Evolutionary conservation across 192 early-diverging fungal genomes (phyloP).

Genomic region (Umbelopsis sp.): DNA sequence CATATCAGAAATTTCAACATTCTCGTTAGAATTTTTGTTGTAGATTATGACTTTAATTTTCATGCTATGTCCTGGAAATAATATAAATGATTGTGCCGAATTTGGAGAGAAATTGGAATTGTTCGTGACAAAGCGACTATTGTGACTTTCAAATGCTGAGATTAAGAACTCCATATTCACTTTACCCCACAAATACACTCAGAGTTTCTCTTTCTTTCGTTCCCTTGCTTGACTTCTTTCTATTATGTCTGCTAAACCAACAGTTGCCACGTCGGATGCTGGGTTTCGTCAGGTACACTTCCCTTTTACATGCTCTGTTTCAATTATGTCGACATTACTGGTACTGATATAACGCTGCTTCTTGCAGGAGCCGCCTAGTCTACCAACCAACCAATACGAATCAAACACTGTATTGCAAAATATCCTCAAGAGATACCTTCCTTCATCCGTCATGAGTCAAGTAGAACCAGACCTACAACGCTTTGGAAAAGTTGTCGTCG

Average conservation of each 20-base stretch:
- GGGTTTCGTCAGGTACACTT: slow-evolving; percentile 33
- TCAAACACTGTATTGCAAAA: slow-evolving; percentile 52
- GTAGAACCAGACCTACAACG: slow-evolving; percentile 49
- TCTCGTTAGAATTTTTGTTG: no score
- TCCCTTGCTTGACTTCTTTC: not conserved
- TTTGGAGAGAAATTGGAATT: not conserved
- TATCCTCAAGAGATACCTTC: slow-evolving; percentile 54
- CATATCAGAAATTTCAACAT: no score
- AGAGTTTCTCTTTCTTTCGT: not conserved
- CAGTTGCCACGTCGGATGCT: slow-evolving; percentile 30
- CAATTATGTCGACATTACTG: not conserved
- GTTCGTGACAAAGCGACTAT: not conserved
- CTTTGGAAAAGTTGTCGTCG: slow-evolving; percentile 42
- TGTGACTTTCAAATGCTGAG: not conserved
- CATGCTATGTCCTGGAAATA: no score
- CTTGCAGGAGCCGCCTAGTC: slow-evolving; percentile 30
- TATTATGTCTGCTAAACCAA: slow-evolving; percentile 1
- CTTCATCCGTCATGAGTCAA: slow-evolving; percentile 41
- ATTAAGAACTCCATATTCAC: no score
- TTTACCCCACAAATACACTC: not conserved
- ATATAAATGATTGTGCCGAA: not conserved
- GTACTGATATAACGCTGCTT: not conserved
- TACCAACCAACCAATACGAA: slow-evolving; percentile 35
- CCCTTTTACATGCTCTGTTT: not conserved
- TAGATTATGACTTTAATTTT: no score